Evolutionary conservation across 345 rosid species (phyloP), one percentile per base, ranked within the genome.

Genomic region (Corchorus capsularis): DNA sequence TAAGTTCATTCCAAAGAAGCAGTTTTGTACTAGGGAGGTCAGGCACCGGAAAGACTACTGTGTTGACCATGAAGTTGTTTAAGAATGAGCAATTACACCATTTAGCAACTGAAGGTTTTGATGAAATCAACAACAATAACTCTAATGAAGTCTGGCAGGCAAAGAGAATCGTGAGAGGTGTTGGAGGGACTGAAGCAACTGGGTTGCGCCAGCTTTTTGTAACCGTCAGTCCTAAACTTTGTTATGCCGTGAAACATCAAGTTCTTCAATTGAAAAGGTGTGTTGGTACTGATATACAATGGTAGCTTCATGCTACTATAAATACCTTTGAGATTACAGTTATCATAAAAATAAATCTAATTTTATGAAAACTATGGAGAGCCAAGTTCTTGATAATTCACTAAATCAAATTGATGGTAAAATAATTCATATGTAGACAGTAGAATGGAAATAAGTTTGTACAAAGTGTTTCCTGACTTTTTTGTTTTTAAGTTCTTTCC

Each of bases 41-140:
- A 3, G 93, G 91, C 6, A 89, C 87, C 0, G 93, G 93, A 5
- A 89, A 89, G 78, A 89, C 93, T 10, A 89, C 91, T 0, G 81
- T 87, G 50, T 46, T 87, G 37, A 86, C 86, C 0, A 84, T 80
- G 82, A 89, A 87, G 78, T 78, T 89, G 73, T 81, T 79, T 65
- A 54, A 74, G 69, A 83, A 76, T 4, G 90, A 88, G 74, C 81
- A 84, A 59, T 69, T 73, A 19, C 69, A 55, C 76, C 77, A 77
- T 10, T 63, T 76, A 59, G 84, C 86, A 6, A 54, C 27, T 17
- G 57, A 78, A 59, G 87, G 79, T 45, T 77, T 54, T 45, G 19
- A 54, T 69, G 80, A 59, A 53, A 71, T 16, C 16, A 9, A 9
- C 62, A 27, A 14, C 14, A 20, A 15, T 46, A 34, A 45, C 12